These are phyloP conservation scores for Chaetomium strumarium DNA, from an alignment of 2,329 filamentous ascomycete species.

Conservation along the genomic window DNA sequence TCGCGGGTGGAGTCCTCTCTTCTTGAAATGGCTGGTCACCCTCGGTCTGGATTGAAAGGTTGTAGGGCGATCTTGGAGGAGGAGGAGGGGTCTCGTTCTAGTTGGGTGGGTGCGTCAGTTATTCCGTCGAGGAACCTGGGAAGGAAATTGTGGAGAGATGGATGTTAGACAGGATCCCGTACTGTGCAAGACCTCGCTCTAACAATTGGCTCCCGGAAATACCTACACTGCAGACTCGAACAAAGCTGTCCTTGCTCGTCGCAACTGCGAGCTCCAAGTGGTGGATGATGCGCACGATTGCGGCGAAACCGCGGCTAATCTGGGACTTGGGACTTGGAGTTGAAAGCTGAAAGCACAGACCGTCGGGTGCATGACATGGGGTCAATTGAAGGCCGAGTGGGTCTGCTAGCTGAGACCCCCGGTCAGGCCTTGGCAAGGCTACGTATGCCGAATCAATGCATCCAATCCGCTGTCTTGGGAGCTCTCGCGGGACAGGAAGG, in stretches of 20 bases:
- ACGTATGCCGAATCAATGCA: constrained; percentile 29
- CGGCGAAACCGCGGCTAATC: constrained; percentile 21
- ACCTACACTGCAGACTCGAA: neutral
- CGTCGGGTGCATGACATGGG: constrained; percentile 10
- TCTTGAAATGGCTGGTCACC: no score
- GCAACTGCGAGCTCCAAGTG: constrained; percentile 2
- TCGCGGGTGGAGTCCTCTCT: no score
- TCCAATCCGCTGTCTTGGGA: constrained; percentile 3
- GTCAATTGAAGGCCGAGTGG: neutral
- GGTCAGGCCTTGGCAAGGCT: constrained; percentile 30
- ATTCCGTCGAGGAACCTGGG: neutral
- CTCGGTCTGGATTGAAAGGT: no score
- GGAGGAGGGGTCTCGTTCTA: neutral
- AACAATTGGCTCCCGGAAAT: constrained; percentile 12
- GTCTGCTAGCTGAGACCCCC: neutral
- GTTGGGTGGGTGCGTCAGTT: neutral
- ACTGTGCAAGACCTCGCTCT: neutral
- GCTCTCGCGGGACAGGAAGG: constrained; percentile 9
- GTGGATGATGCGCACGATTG: constrained; percentile 10
- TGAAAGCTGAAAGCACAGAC: neutral
- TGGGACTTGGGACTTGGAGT: neutral
- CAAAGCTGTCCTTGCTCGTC: neutral
- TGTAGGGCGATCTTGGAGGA: no score
- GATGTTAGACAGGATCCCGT: neutral
- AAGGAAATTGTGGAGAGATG: neutral